phyloP scores from a whole-genome alignment of 768 basidiomycete genomes.

The Pisolithus microcarpus region DNA sequence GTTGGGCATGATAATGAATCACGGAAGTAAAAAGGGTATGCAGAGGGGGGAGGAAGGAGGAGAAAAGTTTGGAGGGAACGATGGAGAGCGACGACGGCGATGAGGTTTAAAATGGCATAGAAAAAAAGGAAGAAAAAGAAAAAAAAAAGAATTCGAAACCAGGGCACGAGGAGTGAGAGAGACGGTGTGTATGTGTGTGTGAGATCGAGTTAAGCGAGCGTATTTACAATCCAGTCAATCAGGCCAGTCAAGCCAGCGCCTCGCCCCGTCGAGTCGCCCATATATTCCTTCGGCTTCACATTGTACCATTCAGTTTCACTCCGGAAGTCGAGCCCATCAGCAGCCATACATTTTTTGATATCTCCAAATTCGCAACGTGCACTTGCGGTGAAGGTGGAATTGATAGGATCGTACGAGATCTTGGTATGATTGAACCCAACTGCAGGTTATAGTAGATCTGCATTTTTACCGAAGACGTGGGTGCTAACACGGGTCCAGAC shows the following conservation, averaged over 20 bases:
- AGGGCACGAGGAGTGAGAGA: conserved; percentile 59
- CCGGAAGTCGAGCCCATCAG: background rate
- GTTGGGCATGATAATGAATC: conserved; percentile 21
- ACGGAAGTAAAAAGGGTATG: background rate
- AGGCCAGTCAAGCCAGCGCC: conserved; percentile 14
- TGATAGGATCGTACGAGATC: background rate
- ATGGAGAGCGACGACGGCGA: conserved; percentile 7
- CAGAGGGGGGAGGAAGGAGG: conserved; percentile 9
- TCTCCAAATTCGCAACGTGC: background rate
- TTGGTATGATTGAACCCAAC: background rate
- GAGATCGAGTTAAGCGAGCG: conserved; percentile 33
- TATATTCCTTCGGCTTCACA: conserved; percentile 1
- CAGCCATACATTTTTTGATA: background rate
- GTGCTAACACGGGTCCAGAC: conserved; percentile 2
- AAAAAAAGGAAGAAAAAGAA: conserved; percentile 7
- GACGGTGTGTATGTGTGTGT: conserved; percentile 31
- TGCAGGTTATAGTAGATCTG: conserved; percentile 18
- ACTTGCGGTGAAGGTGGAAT: background rate
- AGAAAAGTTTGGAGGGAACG: conserved; percentile 16
- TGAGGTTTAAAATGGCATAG: conserved; percentile 50
- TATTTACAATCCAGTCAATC: conserved; percentile 30
- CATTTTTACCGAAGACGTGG: conserved; percentile 26
- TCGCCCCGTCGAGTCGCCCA: conserved; percentile 5
- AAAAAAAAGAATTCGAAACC: conserved; percentile 59
- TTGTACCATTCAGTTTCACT: background rate